Evolutionary conservation across 2,329 filamentous ascomycete species (phyloP).

Genomic region (Nigrospora oryzae): DNA sequence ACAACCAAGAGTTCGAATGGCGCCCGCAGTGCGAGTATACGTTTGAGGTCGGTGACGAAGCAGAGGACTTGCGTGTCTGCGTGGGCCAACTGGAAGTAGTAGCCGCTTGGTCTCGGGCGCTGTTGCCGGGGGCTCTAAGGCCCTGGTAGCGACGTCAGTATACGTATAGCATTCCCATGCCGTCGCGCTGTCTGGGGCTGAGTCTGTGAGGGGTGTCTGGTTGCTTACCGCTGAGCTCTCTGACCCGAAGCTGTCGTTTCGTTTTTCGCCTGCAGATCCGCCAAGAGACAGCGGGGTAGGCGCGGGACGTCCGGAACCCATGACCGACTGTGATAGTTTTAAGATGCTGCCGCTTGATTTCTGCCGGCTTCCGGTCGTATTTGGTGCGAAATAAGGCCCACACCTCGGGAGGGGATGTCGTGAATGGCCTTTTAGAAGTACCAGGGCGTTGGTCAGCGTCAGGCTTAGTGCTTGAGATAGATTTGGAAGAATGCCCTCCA

Average conservation of each 20-base stretch:
- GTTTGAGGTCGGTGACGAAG: constrained; percentile 30
- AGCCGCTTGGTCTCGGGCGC: not conserved
- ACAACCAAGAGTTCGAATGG: constrained; percentile 44
- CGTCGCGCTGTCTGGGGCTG: no score
- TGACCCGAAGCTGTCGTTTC: constrained; percentile 14
- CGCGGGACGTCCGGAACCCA: constrained; percentile 11
- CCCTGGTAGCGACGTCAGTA: no score
- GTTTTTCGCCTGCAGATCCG: not conserved
- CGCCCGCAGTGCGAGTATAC: constrained; percentile 46
- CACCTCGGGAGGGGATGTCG: no score
- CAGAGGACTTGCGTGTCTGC: constrained; percentile 5
- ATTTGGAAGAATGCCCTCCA: constrained; percentile 15
- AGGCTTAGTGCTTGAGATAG: constrained; percentile 8
- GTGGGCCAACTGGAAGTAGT: constrained; percentile 3
- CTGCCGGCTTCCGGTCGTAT: no score
- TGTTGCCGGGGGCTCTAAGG: no score
- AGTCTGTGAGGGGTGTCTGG: no score
- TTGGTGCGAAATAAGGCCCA: no score
- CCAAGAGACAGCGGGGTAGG: constrained; percentile 8
- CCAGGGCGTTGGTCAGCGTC: constrained; percentile 6
- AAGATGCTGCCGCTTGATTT: not conserved
- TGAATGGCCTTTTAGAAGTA: constrained; percentile 1
- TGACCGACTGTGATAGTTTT: constrained; percentile 7
- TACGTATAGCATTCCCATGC: no score
- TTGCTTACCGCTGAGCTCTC: constrained; percentile 6